Conservation (phyloP, 768 basidiomycete genomes). For the Phallus indusiatus region DNA sequence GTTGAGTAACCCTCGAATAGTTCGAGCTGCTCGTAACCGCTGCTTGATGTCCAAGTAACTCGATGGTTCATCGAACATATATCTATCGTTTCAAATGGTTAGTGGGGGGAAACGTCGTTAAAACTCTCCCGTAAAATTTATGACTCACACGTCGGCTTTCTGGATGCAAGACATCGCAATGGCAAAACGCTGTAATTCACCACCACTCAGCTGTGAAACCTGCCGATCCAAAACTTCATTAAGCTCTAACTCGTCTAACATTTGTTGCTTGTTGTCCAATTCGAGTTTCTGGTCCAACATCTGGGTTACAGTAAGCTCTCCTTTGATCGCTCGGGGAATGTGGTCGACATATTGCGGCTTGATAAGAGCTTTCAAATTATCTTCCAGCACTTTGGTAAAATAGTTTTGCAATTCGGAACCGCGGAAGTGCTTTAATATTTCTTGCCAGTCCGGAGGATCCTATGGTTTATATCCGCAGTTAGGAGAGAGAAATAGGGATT, state of each 20-base stretch:
- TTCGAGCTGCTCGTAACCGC: constrained; percentile 88
- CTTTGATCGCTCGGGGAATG: constrained; percentile 94
- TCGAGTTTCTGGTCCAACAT: constrained; percentile 94
- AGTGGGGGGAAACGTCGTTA: too few species aligned
- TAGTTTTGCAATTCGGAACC: constrained; percentile 99
- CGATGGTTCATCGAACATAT: constrained; percentile 99
- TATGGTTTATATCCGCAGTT: constrained; percentile 20
- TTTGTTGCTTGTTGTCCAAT: constrained; percentile 75
- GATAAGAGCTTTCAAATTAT: constrained; percentile 96
- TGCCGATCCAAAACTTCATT: constrained; percentile 81
- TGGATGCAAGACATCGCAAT: constrained; percentile 97
- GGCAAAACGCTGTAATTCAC: constrained; percentile 96
- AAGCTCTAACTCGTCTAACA: constrained; percentile 82
- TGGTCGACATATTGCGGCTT: constrained; percentile 99
- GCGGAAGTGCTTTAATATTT: constrained; percentile 96
- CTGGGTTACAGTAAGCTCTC: constrained; percentile 68
- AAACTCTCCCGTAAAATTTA: background rate
- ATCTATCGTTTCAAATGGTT: constrained; percentile 34
- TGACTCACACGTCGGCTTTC: constrained; percentile 82
- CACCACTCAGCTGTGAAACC: constrained; percentile 80
- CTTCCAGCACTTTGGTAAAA: constrained; percentile 98
- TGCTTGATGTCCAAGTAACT: constrained; percentile 97
- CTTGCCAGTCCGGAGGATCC: constrained; percentile 99
- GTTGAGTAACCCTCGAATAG: constrained; percentile 78
- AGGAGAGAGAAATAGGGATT: background rate